phyloP scores from a whole-genome alignment of 1,139 yeast species.

The Arxiozyma heterogenica region DNA sequence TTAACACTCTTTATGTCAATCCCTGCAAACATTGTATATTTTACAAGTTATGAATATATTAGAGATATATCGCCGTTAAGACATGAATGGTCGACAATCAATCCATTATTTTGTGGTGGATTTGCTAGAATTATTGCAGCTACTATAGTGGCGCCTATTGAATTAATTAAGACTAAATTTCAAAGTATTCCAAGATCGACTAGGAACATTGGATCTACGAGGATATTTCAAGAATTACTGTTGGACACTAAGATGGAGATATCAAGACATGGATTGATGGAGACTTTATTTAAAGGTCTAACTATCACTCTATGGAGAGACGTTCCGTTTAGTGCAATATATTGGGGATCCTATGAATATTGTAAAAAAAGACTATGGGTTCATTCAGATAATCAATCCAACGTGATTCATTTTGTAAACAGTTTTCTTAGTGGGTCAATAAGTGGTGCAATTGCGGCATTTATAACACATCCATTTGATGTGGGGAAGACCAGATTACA shows the following conservation, averaged over 20 bases:
- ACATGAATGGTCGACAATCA: slow-evolving; percentile 39
- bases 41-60: slow-evolving; percentile 83
- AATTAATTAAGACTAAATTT: slow-evolving; percentile 73
- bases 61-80: slow-evolving; percentile 64
- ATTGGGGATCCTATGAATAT: slow-evolving; percentile 81
- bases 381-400: slow-evolving; percentile 15
- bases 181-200: slow-evolving; percentile 66
- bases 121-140: slow-evolving; percentile 79
- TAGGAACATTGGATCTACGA: slow-evolving; percentile 20
- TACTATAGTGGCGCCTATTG: slow-evolving; percentile 78
- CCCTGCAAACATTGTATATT: slow-evolving; percentile 89
- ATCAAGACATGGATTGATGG: slow-evolving; percentile 42
- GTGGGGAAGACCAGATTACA: slow-evolving; percentile 94
- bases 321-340: slow-evolving; percentile 91
- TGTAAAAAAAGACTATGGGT: slow-evolving; percentile 25
- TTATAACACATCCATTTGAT: slow-evolving; percentile 88
- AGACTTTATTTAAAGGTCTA: slow-evolving; percentile 72
- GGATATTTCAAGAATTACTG: slow-evolving; percentile 41
- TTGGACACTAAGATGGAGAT: slow-evolving; percentile 51
- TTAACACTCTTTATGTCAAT: slow-evolving; percentile 80
- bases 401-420: slow-evolving; percentile 52
- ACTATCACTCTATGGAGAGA: slow-evolving; percentile 91
- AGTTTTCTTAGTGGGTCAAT: slow-evolving; percentile 78
- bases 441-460: slow-evolving; percentile 79
- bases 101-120: slow-evolving; percentile 82